Evolutionary conservation across 192 early-diverging fungal species (phyloP).

Genomic region (Coemansia sp.): DNA sequence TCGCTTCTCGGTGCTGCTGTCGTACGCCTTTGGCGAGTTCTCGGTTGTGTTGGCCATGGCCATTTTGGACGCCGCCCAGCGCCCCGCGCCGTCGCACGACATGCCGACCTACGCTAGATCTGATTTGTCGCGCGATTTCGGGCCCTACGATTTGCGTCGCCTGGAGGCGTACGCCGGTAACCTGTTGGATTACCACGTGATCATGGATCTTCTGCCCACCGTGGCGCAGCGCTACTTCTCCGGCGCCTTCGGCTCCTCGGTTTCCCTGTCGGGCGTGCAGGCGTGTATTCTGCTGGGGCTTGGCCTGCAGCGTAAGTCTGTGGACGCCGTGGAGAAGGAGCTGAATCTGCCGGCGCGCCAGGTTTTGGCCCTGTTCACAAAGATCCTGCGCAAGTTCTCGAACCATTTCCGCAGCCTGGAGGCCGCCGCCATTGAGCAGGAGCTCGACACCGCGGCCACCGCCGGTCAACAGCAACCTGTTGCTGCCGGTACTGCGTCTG

Average conservation of each 20-base stretch:
- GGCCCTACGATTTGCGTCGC: conserved; percentile 85
- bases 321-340: conserved; percentile 88
- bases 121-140: conserved; percentile 38
- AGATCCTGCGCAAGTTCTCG: conserved; percentile 84
- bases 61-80: conserved; percentile 76
- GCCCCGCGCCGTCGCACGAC: conserved; percentile 40
- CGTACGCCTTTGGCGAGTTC: conserved; percentile 86
- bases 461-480: background rate
- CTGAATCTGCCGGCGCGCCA: conserved; percentile 78
- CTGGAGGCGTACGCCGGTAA: conserved; percentile 95
- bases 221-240: conserved; percentile 82
- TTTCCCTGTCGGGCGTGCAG: conserved; percentile 84
- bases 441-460: conserved; percentile 34
- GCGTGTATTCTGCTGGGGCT: conserved; percentile 81
- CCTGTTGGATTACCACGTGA: conserved; percentile 95
- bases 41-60: conserved; percentile 74
- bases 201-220: conserved; percentile 85
- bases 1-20: conserved; percentile 83
- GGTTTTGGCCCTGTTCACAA: conserved; percentile 91
- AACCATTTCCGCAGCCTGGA: conserved; percentile 65
- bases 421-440: conserved; percentile 25
- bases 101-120: conserved; percentile 15
- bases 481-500: background rate
- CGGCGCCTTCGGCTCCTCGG: conserved; percentile 49
- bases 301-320: conserved; percentile 89